Conservation (phyloP, 108 stramenopile species). For the Pseudonitzschia delicatissima region DNA sequence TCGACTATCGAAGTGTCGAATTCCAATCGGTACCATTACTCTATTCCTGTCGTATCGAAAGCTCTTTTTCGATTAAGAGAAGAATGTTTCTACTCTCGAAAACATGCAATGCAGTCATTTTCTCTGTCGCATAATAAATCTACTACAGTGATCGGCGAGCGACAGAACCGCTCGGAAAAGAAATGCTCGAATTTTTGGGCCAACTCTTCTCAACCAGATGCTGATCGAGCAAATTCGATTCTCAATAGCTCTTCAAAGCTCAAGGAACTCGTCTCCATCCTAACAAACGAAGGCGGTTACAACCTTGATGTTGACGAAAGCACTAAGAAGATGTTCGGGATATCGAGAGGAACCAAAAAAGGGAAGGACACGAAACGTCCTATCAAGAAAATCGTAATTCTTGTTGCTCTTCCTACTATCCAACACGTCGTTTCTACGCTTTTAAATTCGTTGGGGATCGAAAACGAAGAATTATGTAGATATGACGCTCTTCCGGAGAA, state of each 20-base stretch:
- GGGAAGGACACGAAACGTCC: constrained; percentile 5
- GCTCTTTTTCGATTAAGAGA: constrained; percentile 26
- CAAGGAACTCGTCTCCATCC: constrained; percentile 52
- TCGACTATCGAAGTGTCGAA: constrained; percentile 1
- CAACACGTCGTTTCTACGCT: constrained; percentile 55
- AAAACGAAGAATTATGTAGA: constrained; percentile 38
- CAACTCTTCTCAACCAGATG: constrained; percentile 48
- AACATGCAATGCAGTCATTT: constrained; percentile 1
- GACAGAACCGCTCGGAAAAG: not conserved
- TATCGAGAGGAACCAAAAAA: not conserved
- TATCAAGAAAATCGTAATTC: constrained; percentile 57
- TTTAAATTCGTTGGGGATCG: constrained; percentile 63
- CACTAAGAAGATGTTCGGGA: not conserved
- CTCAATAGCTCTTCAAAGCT: constrained; percentile 63
- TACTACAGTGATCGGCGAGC: not conserved
- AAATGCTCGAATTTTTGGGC: not conserved
- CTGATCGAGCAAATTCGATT: constrained; percentile 39
- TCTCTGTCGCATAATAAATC: not conserved
- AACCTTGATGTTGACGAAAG: constrained; percentile 14
- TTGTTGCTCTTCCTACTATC: constrained; percentile 64
- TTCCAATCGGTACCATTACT: not conserved
- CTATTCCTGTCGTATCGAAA: constrained; percentile 14
- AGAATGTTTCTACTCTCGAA: constrained; percentile 26
- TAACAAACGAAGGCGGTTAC: constrained; percentile 50
- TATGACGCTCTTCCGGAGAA: not conserved